Evolutionary conservation across 305 asterid species (phyloP), one percentile per base, ranked within the genome.

Genomic region (Solanum hybrid): DNA sequence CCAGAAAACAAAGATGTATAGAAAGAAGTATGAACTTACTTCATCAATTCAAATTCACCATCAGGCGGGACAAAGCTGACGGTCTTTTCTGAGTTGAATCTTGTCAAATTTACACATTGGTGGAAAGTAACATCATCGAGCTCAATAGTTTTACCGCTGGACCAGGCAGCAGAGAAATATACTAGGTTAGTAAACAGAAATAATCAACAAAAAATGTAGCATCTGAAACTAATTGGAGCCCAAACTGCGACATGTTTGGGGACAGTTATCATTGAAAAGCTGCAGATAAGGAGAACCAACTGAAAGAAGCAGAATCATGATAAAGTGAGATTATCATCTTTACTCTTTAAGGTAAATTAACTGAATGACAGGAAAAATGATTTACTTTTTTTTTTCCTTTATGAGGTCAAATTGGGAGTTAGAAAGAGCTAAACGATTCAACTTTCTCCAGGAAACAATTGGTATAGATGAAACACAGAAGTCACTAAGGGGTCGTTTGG

Each of bases 41-140:
- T 97, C 99, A 97, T 97, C 95, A 97, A 90, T 94, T 97, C 99
- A 92, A 97, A 97, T 97, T 97, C 99, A 92, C 99, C 99, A 97
- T 97, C 99, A 29, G 99, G 99, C 68, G 99, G 99, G 92, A 97
- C 99, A 94, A 97, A 97, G 92, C 99, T 97, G 90, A 97, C 99
- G 2, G 99, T 97, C 94, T 97, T 97, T 90, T 97, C 99, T 12
- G 99, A 95, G 93, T 97, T 97, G 94, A 97, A 97, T 95, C 99
- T 95, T 76, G 99, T 97, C 92, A 97, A 96, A 93, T 97, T 97
- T 89, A 97, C 99, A 92, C 99, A 97, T 93, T 97, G 99, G 92
- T 97, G 99, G 95, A 97, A 97, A 84, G 99, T 97, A 89, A 97
- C 99, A 91, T 97, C 99, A 91, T 97, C 99, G 91, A 97, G 99